A percentile compares a stretch with the other conserved stretches of the same genome.
phyloP scores from a whole-genome alignment of 176 grass and related monocot species.

The Avena insularis region DNA sequence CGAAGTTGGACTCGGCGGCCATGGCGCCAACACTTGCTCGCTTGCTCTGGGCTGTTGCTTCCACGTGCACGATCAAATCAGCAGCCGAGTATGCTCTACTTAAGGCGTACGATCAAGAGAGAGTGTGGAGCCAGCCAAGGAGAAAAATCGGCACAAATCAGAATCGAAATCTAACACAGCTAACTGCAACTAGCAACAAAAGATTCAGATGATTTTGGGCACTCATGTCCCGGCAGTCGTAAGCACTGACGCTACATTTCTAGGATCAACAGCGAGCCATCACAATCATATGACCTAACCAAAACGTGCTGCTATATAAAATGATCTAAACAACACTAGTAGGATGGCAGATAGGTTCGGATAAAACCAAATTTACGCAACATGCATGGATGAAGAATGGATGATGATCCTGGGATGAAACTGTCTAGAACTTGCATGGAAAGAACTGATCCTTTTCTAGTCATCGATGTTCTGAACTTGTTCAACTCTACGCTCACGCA shows the following conservation, averaged over 20 bases:
- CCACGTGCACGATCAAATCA: not conserved
- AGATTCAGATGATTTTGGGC: not conserved
- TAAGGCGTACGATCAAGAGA: not conserved
- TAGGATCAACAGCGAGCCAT: not conserved
- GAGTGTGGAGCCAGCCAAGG: too few relatives aligned
- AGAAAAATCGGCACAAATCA: too few relatives aligned
- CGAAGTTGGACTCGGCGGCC: constrained; percentile 19
- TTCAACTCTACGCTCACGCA: too few relatives aligned
- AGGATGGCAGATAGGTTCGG: not conserved
- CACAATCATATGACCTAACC: not conserved
- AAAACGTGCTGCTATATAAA: not conserved
- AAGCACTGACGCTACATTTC: not conserved
- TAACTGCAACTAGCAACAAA: not conserved
- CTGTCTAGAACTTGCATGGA: constrained; percentile 15
- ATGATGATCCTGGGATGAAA: constrained; percentile 4
- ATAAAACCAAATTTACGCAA: not conserved
- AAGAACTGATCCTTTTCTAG: not conserved
- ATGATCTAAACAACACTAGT: not conserved
- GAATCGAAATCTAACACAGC: not conserved
- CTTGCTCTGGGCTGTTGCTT: not conserved
- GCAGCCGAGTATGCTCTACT: not conserved
- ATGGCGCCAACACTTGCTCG: not conserved
- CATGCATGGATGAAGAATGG: not conserved
- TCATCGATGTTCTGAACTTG: too few relatives aligned
- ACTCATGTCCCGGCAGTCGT: not conserved